Conservation (phyloP, 2,329 filamentous ascomycete genomes). For the Metarhizium guizhouense region DNA sequence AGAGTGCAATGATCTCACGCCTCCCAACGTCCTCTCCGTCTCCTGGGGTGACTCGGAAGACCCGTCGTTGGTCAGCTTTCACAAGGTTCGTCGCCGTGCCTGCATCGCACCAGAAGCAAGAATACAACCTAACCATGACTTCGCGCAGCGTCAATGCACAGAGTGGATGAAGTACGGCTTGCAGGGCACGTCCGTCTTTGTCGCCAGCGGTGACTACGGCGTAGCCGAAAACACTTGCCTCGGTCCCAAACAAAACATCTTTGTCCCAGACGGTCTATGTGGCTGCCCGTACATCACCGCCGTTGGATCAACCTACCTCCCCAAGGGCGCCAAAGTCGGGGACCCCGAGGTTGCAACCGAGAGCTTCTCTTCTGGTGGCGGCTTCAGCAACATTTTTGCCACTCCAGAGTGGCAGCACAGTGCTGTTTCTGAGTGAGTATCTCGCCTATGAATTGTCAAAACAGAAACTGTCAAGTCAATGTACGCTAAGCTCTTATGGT, state of each 20-base stretch:
- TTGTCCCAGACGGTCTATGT: slow-evolving; percentile 37
- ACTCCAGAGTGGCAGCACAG: slow-evolving; percentile 36
- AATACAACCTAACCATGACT: too few relatives aligned
- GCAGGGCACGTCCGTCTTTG: slow-evolving; percentile 30
- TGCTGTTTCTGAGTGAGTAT: slow-evolving; percentile 11
- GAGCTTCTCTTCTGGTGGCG: slow-evolving; percentile 37
- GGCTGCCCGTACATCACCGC: slow-evolving; percentile 41
- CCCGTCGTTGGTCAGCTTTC: slow-evolving; percentile 36
- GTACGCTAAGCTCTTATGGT: too few relatives aligned
- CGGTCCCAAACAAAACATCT: slow-evolving; percentile 25
- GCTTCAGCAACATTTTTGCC: slow-evolving; percentile 40
- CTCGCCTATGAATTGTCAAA: slow-evolving; percentile 1
- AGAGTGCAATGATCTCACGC: slow-evolving; percentile 15
- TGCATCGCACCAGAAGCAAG: too few relatives aligned
- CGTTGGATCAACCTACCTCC: slow-evolving; percentile 38
- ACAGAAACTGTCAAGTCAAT: too few relatives aligned
- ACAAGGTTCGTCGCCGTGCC: slow-evolving; percentile 12
- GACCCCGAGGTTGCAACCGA: slow-evolving; percentile 8
- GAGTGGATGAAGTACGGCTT: slow-evolving; percentile 38
- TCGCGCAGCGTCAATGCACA: slow-evolving; percentile 26
- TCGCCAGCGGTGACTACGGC: slow-evolving; percentile 24
- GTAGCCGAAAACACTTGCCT: slow-evolving; percentile 12
- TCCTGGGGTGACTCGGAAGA: slow-evolving; percentile 25
- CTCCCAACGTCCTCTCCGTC: slow-evolving; percentile 27
- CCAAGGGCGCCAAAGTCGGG: slow-evolving; percentile 5